Conservation (phyloP, 1,284 basidiomycete genomes). For the Tilletia indica region DNA sequence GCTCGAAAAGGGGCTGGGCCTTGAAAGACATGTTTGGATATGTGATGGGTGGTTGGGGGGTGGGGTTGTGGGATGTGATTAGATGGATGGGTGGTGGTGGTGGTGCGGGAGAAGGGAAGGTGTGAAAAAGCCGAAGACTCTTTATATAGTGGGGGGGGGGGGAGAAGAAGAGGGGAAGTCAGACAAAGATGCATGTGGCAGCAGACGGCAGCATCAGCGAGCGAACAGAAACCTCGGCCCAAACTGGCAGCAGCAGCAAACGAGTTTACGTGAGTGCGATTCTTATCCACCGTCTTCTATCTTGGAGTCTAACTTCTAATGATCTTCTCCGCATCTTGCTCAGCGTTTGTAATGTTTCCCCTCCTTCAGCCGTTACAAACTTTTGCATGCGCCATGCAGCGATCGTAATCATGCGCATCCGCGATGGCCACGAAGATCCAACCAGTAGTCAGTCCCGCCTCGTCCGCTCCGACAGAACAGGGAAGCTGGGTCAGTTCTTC, state of each 20-base stretch:
- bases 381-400: too few species aligned
- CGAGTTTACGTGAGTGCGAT: too few species aligned
- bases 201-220: constrained; percentile 68
- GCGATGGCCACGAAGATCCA: too few species aligned
- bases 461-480: too few species aligned
- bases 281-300: too few species aligned
- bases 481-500: too few species aligned
- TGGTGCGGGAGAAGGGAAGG: constrained; percentile 5
- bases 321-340: too few species aligned
- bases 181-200: constrained; percentile 19
- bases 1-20: constrained; percentile 53
- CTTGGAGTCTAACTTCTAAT: too few species aligned
- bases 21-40: constrained; percentile 47
- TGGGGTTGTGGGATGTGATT: neutral
- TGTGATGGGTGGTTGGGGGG: constrained; percentile 4
- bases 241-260: constrained; percentile 62
- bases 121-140: constrained; percentile 47
- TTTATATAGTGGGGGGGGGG: constrained; percentile 43
- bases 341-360: too few species aligned
- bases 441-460: too few species aligned
- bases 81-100: constrained; percentile 7
- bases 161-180: constrained; percentile 72
- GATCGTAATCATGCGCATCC: too few species aligned
- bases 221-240: constrained; percentile 70
- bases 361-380: too few species aligned